Conservation (phyloP, 768 basidiomycete species). For the Suillus decipiens region DNA sequence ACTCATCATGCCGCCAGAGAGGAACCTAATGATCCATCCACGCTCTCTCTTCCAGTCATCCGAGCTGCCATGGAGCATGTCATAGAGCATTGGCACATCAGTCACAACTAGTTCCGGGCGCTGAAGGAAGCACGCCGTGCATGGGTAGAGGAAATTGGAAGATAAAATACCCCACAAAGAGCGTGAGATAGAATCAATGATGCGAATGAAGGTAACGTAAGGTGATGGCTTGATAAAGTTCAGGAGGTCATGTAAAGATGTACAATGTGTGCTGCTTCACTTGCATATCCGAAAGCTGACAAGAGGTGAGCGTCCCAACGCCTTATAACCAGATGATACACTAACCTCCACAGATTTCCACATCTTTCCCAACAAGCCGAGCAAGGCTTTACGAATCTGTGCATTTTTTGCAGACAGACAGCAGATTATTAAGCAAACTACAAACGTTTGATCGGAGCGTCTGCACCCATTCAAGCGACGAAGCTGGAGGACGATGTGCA, state of each 20-base stretch:
- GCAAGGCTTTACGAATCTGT: conserved; percentile 58
- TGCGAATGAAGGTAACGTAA: conserved; percentile 73
- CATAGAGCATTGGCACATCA: conserved; percentile 91
- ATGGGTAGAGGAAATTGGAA: conserved; percentile 84
- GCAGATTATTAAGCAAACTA: conserved; percentile 70
- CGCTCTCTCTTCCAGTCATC: conserved; percentile 87
- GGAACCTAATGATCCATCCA: conserved; percentile 84
- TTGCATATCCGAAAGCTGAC: conserved; percentile 65
- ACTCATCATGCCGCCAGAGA: conserved; percentile 78
- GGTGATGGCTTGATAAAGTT: conserved; percentile 51
- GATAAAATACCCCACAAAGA: conserved; percentile 80
- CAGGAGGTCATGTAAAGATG: conserved; percentile 65
- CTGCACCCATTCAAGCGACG: conserved; percentile 57
- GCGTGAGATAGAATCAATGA: conserved; percentile 85
- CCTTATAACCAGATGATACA: conserved; percentile 7
- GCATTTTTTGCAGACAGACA: conserved; percentile 67
- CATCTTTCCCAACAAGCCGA: conserved; percentile 61
- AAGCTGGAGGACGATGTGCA: conserved; percentile 54
- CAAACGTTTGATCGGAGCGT: conserved; percentile 80
- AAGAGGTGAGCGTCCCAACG: conserved; percentile 3
- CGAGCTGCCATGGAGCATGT: conserved; percentile 77
- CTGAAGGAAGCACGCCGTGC: conserved; percentile 86
- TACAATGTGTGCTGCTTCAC: conserved; percentile 76
- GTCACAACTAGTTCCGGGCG: conserved; percentile 75
- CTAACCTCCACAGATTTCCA: conserved; percentile 66